Evolutionary conservation across 1,139 yeast genomes (phyloP).

Genomic region (Saccharomyces pastorianus): DNA sequence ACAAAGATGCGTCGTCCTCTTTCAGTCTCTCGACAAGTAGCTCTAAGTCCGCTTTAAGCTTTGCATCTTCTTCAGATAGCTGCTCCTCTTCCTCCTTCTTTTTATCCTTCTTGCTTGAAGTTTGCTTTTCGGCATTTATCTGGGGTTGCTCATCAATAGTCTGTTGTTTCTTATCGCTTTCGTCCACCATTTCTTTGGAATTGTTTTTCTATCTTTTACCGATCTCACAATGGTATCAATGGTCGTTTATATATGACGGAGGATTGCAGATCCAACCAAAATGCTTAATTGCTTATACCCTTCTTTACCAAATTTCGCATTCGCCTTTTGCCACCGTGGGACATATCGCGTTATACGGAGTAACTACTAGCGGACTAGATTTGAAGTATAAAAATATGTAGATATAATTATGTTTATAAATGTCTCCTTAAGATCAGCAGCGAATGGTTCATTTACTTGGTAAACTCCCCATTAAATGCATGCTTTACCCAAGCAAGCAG

Average conservation of each 20-base stretch:
- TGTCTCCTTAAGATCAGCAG: not conserved
- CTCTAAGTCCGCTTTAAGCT: conserved; percentile 80
- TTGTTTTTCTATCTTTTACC: not conserved
- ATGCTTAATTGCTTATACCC: not conserved
- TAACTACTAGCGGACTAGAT: no score
- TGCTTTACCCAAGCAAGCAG: conserved; percentile 49
- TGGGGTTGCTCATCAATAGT: not conserved
- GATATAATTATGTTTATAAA: not conserved
- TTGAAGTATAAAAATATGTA: not conserved
- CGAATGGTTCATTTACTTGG: conserved; percentile 1
- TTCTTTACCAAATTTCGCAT: not conserved
- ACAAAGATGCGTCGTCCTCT: conserved; percentile 44
- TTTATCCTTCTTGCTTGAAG: conserved; percentile 11
- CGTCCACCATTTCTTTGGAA: not conserved
- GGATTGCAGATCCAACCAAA: not conserved
- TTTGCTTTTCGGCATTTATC: conserved; percentile 1
- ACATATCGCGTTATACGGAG: not conserved
- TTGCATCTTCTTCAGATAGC: conserved; percentile 87
- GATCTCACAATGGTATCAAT: not conserved
- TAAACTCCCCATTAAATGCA: conserved; percentile 45
- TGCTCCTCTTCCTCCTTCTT: conserved; percentile 56
- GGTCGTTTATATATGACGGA: not conserved
- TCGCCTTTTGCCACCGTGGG: not conserved
- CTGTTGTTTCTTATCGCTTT: not conserved
- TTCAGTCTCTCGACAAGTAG: conserved; percentile 71